Evolutionary conservation across 768 basidiomycete genomes (phyloP), one percentile per base, ranked within the genome.

Genomic region (Chalciporus chontae): DNA sequence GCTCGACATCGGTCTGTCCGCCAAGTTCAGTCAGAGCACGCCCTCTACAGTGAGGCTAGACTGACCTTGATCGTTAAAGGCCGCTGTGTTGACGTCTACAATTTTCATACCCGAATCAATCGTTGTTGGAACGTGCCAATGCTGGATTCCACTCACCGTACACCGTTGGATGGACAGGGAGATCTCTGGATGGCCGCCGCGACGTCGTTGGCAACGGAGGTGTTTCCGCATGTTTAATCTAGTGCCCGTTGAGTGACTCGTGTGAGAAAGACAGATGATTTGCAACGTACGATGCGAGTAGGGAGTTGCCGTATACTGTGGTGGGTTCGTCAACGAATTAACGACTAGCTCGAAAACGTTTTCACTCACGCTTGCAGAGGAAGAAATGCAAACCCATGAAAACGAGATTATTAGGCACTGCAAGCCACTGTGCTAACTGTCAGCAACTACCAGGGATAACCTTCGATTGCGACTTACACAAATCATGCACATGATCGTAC

Each of bases 361-460:
- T 50, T 10, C 13, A 57, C 72, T 43, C 48, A 77, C 77, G 57
- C 64, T 81, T 81, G 56, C 73, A 71, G 46, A 81, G 79, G 19
- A 78, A 69, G 51, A 80, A 76, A 56, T 80, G 76, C 4, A 79
- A 53, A 1, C 71, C 79, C 75, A 78, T 70, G 56, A 79, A 80
- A 10, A 80, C 63, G 5, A 80, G 68, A 50, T 79, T 78, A 13
- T 61, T 51, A 5, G 74, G 72, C 68, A 77, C 72, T 5, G 64
- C 52, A 11, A 79, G 53, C 79, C 79, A 80, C 79, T 67, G 51
- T 7, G 21, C 8, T 3, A 7, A 43, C 0, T 3, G 19, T 53
- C 48, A 48, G 40, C 27, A 44, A 8, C 13, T 10, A 15, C 9
- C 27, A 1, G 43, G 17, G n/a, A 24, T 15, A 38, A 4, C 9